phyloP scores from a whole-genome alignment of 148 eudicot genomes.

The Vaccinium vitisidaea region DNA sequence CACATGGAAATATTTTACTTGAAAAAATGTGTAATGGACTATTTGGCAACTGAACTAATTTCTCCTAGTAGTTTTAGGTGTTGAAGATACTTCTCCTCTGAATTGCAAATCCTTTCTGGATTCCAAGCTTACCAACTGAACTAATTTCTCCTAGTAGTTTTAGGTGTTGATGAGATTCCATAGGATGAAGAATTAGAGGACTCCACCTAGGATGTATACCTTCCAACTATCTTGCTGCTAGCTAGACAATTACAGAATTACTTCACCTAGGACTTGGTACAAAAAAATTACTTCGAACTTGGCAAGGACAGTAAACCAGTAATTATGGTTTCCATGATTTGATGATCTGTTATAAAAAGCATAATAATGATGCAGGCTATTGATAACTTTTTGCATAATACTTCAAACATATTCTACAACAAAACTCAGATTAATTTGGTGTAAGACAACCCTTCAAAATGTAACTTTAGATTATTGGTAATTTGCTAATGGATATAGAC shows the following conservation, averaged over 20 bases:
- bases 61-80: neutral
- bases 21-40: neutral
- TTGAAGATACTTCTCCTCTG: neutral
- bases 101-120: conserved; percentile 1
- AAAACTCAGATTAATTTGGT: neutral
- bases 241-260: neutral
- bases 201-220: neutral
- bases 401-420: neutral
- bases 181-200: too few species aligned
- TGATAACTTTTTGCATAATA: neutral
- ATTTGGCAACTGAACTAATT: neutral
- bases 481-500: neutral
- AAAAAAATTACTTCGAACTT: neutral
- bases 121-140: neutral
- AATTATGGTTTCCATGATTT: neutral
- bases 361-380: neutral
- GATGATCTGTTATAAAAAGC: neutral
- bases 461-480: neutral
- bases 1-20: neutral
- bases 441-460: conserved; percentile 6
- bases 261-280: neutral
- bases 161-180: too few species aligned
- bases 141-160: too few species aligned
- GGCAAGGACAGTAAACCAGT: neutral
- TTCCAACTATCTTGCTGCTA: neutral